phyloP scores from a whole-genome alignment of 2,329 filamentous ascomycete genomes.

The Colletotrichum brevisporum region DNA sequence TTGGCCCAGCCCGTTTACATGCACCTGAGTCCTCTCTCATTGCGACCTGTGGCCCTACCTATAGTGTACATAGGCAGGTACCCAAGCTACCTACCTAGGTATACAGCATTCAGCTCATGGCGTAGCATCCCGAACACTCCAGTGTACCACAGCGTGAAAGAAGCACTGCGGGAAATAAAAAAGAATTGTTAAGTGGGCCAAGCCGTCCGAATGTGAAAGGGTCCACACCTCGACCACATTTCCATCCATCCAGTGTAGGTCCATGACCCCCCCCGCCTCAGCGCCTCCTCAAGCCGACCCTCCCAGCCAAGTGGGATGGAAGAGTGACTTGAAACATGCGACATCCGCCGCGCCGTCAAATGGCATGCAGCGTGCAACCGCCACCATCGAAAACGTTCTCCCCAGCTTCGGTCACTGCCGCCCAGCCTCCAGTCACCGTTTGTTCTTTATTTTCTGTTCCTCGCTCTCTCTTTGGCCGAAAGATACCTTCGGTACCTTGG shows the following conservation, averaged over 20 bases:
- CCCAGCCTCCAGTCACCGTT: conserved; percentile 20
- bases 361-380: conserved; percentile 36
- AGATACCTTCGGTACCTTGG: background rate
- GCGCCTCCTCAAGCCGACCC: conserved; percentile 14
- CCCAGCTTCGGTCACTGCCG: conserved; percentile 17
- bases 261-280: background rate
- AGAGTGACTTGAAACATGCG: conserved; percentile 37
- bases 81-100: no score
- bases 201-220: background rate
- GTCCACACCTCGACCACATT: background rate
- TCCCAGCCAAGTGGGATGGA: conserved; percentile 7
- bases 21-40: background rate
- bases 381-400: conserved; percentile 36
- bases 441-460: background rate
- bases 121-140: background rate
- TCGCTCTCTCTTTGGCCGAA: background rate
- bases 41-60: conserved; percentile 1
- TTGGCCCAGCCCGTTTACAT: conserved; percentile 33
- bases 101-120: background rate
- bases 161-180: background rate
- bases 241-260: background rate
- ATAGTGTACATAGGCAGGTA: no score
- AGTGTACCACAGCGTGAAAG: conserved; percentile 5
- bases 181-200: background rate
- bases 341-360: conserved; percentile 39